Conservation (phyloP, 2,329 filamentous ascomycete species). For the Arthrinium phaeospermum region DNA sequence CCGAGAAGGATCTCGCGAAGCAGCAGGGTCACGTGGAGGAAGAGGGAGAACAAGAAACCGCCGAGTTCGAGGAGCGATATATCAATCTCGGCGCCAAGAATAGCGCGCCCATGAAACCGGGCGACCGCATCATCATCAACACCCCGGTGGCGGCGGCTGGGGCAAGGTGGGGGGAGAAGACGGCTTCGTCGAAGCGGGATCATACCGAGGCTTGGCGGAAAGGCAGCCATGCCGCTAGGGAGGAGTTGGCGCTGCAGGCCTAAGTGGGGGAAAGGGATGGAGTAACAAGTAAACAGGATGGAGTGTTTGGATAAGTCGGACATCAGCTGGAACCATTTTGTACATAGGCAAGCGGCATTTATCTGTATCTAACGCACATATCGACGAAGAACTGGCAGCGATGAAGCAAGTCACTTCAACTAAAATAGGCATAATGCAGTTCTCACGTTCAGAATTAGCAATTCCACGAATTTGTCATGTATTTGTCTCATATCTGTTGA, state of each 20-base stretch:
- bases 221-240: constrained; percentile 61
- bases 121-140: constrained; percentile 77
- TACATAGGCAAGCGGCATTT: not conserved
- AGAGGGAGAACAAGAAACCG: constrained; percentile 36
- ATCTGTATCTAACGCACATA: not conserved
- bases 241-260: constrained; percentile 64
- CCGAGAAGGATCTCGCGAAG: constrained; percentile 44
- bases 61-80: constrained; percentile 61
- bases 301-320: not conserved
- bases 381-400: not conserved
- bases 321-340: not conserved
- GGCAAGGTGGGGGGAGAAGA: constrained; percentile 65
- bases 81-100: constrained; percentile 84
- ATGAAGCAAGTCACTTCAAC: not conserved
- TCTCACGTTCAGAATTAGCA: not conserved
- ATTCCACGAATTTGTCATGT: not conserved
- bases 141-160: constrained; percentile 83
- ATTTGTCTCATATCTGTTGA: not conserved
- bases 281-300: not conserved
- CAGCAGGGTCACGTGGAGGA: constrained; percentile 29
- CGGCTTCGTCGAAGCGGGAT: constrained; percentile 58
- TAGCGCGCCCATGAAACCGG: constrained; percentile 75
- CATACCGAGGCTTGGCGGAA: constrained; percentile 58
- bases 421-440: not conserved
- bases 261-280: constrained; percentile 21